phyloP scores from a whole-genome alignment of 2,329 filamentous ascomycete species.

The Neopestalotiopsis sp. region DNA sequence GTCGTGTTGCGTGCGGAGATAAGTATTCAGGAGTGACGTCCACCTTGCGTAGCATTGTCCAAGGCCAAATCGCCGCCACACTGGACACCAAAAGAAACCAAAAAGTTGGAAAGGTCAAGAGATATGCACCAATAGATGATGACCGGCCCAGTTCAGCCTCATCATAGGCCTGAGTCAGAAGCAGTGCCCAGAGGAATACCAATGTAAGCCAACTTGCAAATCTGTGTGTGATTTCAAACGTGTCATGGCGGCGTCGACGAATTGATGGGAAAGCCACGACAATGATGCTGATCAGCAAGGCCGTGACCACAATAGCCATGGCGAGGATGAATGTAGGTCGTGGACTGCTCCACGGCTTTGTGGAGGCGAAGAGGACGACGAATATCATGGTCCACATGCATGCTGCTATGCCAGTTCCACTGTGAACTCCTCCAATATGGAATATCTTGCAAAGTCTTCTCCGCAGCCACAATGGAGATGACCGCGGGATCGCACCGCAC shows the following conservation, averaged over 20 bases:
- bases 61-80: conserved; percentile 71
- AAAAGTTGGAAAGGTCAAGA: conserved; percentile 52
- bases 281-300: conserved; percentile 58
- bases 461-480: conserved; percentile 55
- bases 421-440: conserved; percentile 59
- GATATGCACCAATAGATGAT: conserved; percentile 27
- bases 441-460: conserved; percentile 56
- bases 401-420: conserved; percentile 55
- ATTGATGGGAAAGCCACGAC: conserved; percentile 72
- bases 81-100: conserved; percentile 75
- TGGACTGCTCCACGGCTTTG: not conserved
- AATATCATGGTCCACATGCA: conserved; percentile 53
- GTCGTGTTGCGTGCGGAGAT: conserved; percentile 73
- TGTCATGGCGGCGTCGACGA: conserved; percentile 68
- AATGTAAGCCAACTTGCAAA: conserved; percentile 67
- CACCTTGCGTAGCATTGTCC: conserved; percentile 73
- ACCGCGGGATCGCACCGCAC: conserved; percentile 50
- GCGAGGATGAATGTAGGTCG: not conserved
- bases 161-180: not conserved
- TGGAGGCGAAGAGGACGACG: not conserved
- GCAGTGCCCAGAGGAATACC: not conserved
- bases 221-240: conserved; percentile 75
- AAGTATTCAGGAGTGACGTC: conserved; percentile 70
- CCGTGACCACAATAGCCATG: conserved; percentile 59
- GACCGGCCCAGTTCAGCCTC: not conserved